Evolutionary conservation across 176 grass and related monocot species (phyloP), one percentile per base, ranked within the genome.

Genomic region (Cenchrus americanus): DNA sequence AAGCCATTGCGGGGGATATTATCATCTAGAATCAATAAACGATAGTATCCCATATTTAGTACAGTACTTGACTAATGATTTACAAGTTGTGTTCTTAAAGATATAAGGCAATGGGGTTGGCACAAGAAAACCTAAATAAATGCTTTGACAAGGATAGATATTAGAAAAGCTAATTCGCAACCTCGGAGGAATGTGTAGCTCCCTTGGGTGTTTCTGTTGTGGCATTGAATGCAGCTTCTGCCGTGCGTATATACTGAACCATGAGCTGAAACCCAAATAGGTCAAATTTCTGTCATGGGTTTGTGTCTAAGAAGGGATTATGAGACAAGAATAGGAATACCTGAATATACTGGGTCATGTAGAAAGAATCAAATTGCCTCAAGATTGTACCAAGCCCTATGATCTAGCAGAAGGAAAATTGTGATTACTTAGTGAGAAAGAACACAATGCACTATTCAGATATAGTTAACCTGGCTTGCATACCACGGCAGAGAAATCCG

Each of bases 401-500:
- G 48, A 92, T 85, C 93, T 96, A 82, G 73, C 18, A 84, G 69
- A 74, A 74, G 22, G 9, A 62, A 78, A 81, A 53, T 51, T 63
- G 18, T 71, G 40, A 86, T 71, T 50, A 59, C 5, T 17, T 57
- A 23, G 60, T 44, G 73, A 63, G 24, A 65, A 41, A 63, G n/a
- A n/a, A 71, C 61, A 48, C 59, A 64, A 63, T 77, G 22, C 43
- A 42, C 34, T 21, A 40, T 46, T 49, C 63, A 82, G 79, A 50
- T 78, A 79, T 62, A 78, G 21, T 44, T 59, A 19, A 57, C 52
- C 47, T 49, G 62, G 75, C 51, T 41, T 71, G 51, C 42, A 34
- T 92, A 96, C 94, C 86, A 96, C 48, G 62, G 90, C 83, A 60
- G 88, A 91, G 62, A 92, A 96, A 91, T 96, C 93, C 27, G 68